Base-by-base conservation (phyloP, 805 yeast genomes). In the Barnettozyma salicaria region DNA sequence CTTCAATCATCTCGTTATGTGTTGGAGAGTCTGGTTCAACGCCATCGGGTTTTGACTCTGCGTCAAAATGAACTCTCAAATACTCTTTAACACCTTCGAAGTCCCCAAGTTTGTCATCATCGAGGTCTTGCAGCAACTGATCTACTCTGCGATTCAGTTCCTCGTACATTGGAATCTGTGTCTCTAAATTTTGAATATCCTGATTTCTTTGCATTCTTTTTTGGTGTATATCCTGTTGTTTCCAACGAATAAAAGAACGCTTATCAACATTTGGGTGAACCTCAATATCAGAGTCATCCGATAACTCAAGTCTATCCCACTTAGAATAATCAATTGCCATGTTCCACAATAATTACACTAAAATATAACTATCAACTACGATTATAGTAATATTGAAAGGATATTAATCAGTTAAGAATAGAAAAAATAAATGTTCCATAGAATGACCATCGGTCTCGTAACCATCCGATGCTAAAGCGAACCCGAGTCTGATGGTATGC, bases 261-360 rank as follows among this genome's bases (percentile, higher is more conserved):
- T 92, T 92, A 60, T 92, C 99, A 22, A 92, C 98, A 56, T 92
- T 92, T 42, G 97, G 99, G 58, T 92, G 99, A 12, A 90, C 97
- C 55, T 92, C 98, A 33, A 92, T 68, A 53, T 92, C 98, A 7
- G 96, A 87, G 60, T 92, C 99, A 58, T 92, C 99, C 16, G 96
- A 86, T 27, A 92, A 66, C 59, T 92, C 98, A 41, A 92, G 76
- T 58, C 87, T 86, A 61, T 92, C 99, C 97, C 98, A 92, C 58
- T 90, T 92, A 9, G 96, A 87, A 63, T 92, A 92, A 59, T 92
- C 98, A 47, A 92, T 78, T 22, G 85, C 78, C 94, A 84, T 85
- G n/a, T n/a, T n/a, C n/a, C n/a, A n/a, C n/a, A n/a, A n/a, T n/a
- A n/a, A n/a, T n/a, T n/a, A n/a, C n/a, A n/a, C n/a, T n/a, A n/a